Evolutionary conservation across 2,329 filamentous ascomycete species (phyloP), one percentile per base, ranked within the genome.

Genomic region (Phaeosphaeriaceae sp.): DNA sequence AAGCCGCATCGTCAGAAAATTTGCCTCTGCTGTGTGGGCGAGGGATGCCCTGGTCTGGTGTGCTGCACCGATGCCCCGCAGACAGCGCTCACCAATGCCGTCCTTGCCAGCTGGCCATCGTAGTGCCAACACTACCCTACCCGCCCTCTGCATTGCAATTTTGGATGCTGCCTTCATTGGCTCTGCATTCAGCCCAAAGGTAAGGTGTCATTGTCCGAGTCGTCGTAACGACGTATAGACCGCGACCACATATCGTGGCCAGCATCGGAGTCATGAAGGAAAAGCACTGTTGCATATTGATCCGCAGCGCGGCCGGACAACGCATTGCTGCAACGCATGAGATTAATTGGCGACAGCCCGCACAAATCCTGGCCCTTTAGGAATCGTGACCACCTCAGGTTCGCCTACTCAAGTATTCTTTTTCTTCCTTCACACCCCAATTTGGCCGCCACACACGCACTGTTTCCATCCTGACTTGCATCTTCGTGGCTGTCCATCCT

Each of bases 171-270:
- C 47, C 52, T 61, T 50, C 61, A 72, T 73, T 73, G 69, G 60
- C 56, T 43, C 29, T n/a, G 56, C 47, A 42, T 42, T 57, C 58
- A 58, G 56, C 55, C 56, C 51, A 63, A n/a, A 71, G 61, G 69
- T 70, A 72, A 62, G 66, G 66, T 68, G 63, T 68, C 64, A 71
- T 64, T 69, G 63, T 63, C 57, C 64, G 61, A 68, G 54, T 64
- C 61, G 66, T 62, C 63, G 61, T 53, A 58, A 60, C 63, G 58
- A 64, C 69, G 68, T 70, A 72, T 72, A 61, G 70, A 53, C 61
- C 64, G 60, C 64, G 58, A 62, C 63, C 70, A 72, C 70, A 70
- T 66, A 63, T 68, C 60, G 60, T 54, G 46, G 57, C 56, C 58
- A 57, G 54, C 56, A 50, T 46, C 49, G 52, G 61, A 65, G 63